Base-by-base conservation (phyloP, 805 yeast species). In the Zygoascus biomembranicola region DNA sequence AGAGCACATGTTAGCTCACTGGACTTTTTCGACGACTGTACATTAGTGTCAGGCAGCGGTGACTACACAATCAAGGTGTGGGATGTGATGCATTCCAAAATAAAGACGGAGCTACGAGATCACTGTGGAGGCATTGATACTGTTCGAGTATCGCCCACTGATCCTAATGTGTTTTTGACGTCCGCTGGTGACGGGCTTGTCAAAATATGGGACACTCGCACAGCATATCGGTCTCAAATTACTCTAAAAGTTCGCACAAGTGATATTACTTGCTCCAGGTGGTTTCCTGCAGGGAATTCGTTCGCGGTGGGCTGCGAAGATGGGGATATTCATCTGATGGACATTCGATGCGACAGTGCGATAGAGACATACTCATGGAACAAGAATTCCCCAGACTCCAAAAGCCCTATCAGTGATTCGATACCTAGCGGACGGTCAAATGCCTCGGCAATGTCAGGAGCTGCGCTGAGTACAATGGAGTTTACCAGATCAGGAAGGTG, bases 271-370 rank as follows among this genome's bases (percentile, higher is more conserved):
- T 16, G 32, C 28, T 16, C 45, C 8, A 19, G 42, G 6, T 80
- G 80, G 61, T 83, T 84, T 63, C 88, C 88, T 8, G 85, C 81
- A 57, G 88, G 88, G 1, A 72, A 82, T 55, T 76, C 88, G 1
- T 80, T 90, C 60, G 80, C 78, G 0, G 76, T 84, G 2, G 96
- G 96, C 1, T 77, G 85, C 46, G 97, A 89, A 63, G 95, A 87
- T 65, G 90, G 92, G 2, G 66, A 75, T 0, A 72, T 87, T 26
- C 75, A 86, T 55, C 68, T 88, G 52, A 85, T 79, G 66, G 97
- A 90, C 65, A 67, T 87, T 46, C 74, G 97, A 57, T 75, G 90
- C 1, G 95, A 87, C 64, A 80, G 94, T 57, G 83, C 79, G 57
- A 63, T 89, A 44, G 75, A 80, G 8, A 65, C 61, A 8, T 46